A percentile compares a stretch with the other conserved stretches of the same genome.
These are phyloP conservation scores for Fennellomyces sp. DNA, from an alignment of 371 early-diverging fungal genomes.

Conservation along the genomic window DNA sequence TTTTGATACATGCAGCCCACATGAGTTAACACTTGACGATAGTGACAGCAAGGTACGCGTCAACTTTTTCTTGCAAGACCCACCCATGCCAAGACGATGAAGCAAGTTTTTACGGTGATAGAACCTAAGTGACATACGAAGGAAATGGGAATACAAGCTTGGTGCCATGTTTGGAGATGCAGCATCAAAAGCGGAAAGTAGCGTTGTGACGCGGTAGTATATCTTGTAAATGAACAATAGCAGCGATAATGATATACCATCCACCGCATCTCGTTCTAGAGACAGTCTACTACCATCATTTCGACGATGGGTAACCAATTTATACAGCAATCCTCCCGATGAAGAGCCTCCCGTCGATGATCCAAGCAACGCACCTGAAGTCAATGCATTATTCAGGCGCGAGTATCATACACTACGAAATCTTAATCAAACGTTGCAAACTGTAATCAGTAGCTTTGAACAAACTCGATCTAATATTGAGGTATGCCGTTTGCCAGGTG, in stretches of 20 bases:
- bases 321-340: conserved; percentile 16
- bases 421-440: conserved; percentile 30
- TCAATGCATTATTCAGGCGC: conserved; percentile 26
- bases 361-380: conserved; percentile 29
- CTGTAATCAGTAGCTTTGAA: conserved; percentile 24
- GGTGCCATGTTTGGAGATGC: too few species aligned
- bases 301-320: conserved; percentile 22
- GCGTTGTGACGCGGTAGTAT: conserved; percentile 30
- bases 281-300: conserved; percentile 17
- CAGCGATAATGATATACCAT: background rate
- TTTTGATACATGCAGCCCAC: too few species aligned
- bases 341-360: conserved; percentile 27
- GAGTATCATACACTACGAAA: conserved; percentile 32
- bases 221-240: background rate
- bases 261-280: conserved; percentile 7
- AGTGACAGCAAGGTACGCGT: too few species aligned
- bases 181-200: too few species aligned
- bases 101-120: too few species aligned
- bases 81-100: too few species aligned
- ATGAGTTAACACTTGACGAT: too few species aligned
- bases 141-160: too few species aligned
- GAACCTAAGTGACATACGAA: too few species aligned
- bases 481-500: background rate
- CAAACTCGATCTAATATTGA: conserved; percentile 19
- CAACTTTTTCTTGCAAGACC: too few species aligned